Conservation (phyloP, 495 filamentous ascomycete genomes). For the Podospora conica region DNA sequence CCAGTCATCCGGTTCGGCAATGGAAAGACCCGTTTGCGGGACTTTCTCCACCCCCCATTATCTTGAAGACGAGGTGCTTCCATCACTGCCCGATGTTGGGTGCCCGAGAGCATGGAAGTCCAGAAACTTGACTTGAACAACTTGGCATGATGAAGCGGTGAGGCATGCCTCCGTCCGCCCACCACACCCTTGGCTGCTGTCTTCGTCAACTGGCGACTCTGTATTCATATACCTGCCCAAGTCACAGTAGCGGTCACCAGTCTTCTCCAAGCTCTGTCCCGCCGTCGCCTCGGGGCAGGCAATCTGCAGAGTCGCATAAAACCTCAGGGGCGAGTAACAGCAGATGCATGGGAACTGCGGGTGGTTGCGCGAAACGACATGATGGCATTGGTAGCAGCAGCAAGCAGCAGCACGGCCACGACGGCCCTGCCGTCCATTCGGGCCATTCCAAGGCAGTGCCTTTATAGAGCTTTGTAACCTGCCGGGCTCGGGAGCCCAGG, state of each 20-base stretch:
- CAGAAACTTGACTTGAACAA: neutral
- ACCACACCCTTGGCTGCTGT: neutral
- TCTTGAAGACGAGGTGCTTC: neutral
- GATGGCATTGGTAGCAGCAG: neutral
- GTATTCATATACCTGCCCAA: neutral
- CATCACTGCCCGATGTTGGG: neutral
- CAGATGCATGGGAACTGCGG: slow-evolving; percentile 3
- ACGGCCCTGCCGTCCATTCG: slow-evolving; percentile 16
- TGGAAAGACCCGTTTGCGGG: too few relatives aligned
- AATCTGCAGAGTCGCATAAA: slow-evolving; percentile 2
- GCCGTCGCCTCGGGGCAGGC: neutral
- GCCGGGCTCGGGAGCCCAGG: slow-evolving; percentile 15
- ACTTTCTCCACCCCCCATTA: too few relatives aligned
- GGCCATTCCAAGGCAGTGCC: slow-evolving; percentile 14
- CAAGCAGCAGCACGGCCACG: slow-evolving; percentile 9
- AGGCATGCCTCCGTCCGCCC: neutral
- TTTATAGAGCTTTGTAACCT: slow-evolving; percentile 26
- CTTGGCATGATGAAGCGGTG: neutral
- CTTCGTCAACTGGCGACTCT: neutral
- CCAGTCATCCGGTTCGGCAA: too few relatives aligned
- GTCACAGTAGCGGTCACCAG: slow-evolving; percentile 4
- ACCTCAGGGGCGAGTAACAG: neutral
- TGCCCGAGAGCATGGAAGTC: neutral
- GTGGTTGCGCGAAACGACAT: neutral
- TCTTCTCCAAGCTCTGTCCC: neutral